These are phyloP conservation scores for Ramularia endophylla DNA, from an alignment of 2,329 filamentous ascomycete species.

Conservation along the genomic window DNA sequence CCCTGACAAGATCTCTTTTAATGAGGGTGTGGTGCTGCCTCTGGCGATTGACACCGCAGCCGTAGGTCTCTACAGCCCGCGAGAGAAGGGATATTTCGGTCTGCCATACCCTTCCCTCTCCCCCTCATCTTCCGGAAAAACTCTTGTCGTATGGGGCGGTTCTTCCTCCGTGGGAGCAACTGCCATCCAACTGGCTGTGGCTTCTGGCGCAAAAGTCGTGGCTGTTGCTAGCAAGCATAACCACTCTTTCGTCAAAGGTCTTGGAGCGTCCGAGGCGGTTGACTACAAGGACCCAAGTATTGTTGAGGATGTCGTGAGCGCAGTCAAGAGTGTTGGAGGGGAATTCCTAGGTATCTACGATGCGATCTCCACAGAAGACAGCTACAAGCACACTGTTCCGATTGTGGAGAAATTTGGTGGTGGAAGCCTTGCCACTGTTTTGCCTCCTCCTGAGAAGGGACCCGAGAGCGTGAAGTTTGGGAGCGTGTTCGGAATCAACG, in stretches of 20 bases:
- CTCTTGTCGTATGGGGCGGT: conserved; percentile 36
- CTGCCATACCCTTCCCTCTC: conserved; percentile 34
- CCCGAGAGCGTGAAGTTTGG: conserved; percentile 25
- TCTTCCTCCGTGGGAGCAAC: conserved; percentile 31
- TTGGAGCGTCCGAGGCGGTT: conserved; percentile 28
- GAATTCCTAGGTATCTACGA: conserved; percentile 41
- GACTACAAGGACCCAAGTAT: conserved; percentile 31
- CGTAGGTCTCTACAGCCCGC: conserved; percentile 37
- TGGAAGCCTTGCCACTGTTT: conserved; percentile 16
- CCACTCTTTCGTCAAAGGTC: conserved; percentile 26
- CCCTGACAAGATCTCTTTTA: conserved; percentile 34
- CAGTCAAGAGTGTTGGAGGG: conserved; percentile 33
- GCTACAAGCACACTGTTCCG: conserved; percentile 19
- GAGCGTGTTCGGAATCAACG: conserved; percentile 24
- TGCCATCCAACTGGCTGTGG: conserved; percentile 32
- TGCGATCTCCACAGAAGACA: conserved; percentile 23
- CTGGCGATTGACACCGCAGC: conserved; percentile 41
- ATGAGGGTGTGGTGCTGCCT: conserved; percentile 38
- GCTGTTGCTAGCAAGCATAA: conserved; percentile 30
- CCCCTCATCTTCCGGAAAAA: conserved; percentile 31
- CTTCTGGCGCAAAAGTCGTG: conserved; percentile 31
- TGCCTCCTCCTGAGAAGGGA: conserved; percentile 19
- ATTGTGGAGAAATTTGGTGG: conserved; percentile 28
- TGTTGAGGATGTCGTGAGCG: conserved; percentile 35
- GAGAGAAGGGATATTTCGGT: conserved; percentile 29